phyloP scores from a whole-genome alignment of 129 eudicot genomes.

The Flaveria trinervia region DNA sequence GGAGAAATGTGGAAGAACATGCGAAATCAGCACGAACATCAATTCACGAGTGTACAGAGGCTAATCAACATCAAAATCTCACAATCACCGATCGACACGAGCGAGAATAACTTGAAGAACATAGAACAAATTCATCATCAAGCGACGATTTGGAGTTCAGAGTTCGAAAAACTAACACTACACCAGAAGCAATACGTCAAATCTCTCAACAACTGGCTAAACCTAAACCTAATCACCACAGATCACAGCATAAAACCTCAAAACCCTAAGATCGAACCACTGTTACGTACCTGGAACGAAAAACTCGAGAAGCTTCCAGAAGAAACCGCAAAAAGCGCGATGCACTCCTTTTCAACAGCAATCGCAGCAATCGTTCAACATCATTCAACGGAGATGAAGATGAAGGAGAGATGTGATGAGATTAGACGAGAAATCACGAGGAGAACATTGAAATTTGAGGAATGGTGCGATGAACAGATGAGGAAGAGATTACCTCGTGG shows the following conservation, averaged over 20 bases:
- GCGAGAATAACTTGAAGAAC: slow-evolving; percentile 48
- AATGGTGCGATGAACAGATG: slow-evolving; percentile 61
- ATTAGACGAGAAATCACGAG: slow-evolving; percentile 50
- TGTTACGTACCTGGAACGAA: slow-evolving; percentile 63
- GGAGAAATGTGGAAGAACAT: slow-evolving; percentile 77
- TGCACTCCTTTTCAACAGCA: slow-evolving; percentile 46
- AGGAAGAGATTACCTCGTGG: slow-evolving; percentile 41
- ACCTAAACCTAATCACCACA: slow-evolving; percentile 54
- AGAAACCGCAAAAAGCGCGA: slow-evolving; percentile 54
- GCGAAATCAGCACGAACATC: slow-evolving; percentile 54
- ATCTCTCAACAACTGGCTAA: slow-evolving; percentile 62
- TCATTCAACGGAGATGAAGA: slow-evolving; percentile 54
- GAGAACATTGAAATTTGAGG: slow-evolving; percentile 48
- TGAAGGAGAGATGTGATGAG: slow-evolving; percentile 55
- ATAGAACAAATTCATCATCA: slow-evolving; percentile 49
- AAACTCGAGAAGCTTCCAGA: slow-evolving; percentile 69
- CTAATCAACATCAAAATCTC: slow-evolving; percentile 41
- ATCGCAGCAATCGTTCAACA: slow-evolving; percentile 44
- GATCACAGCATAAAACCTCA: slow-evolving; percentile 52
- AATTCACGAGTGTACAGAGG: slow-evolving; percentile 41
- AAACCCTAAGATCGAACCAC: slow-evolving; percentile 51
- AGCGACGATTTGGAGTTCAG: slow-evolving; percentile 56
- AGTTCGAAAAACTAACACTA: slow-evolving; percentile 53
- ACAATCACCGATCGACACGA: slow-evolving; percentile 50
- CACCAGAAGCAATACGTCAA: slow-evolving; percentile 55